These are phyloP conservation scores for Mucor racemosus DNA, from an alignment of 371 early-diverging fungal genomes.

Conservation along the genomic window DNA sequence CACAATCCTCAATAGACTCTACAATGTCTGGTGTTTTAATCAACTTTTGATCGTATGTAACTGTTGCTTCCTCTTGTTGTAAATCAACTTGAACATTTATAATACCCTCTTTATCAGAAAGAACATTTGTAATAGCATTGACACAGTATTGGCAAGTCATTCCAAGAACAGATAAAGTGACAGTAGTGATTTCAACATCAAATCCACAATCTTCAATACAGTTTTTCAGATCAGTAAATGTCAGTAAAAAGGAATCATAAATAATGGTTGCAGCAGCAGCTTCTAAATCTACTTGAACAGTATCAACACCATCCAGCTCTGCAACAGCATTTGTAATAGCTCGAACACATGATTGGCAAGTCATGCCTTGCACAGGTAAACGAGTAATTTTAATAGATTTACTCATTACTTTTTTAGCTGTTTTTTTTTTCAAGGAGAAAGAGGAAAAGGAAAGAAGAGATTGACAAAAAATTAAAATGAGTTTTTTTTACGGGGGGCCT, in stretches of 20 bases:
- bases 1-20: conserved; percentile 48
- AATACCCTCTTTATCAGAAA: conserved; percentile 24
- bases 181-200: conserved; percentile 26
- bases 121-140: conserved; percentile 56
- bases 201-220: conserved; percentile 47
- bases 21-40: conserved; percentile 25
- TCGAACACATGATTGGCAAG: conserved; percentile 66
- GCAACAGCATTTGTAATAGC: conserved; percentile 44
- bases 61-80: conserved; percentile 49
- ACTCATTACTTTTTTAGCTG: background rate
- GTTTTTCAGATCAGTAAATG: conserved; percentile 37
- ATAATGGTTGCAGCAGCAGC: conserved; percentile 40
- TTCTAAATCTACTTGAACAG: conserved; percentile 44
- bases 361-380: conserved; percentile 64
- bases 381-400: conserved; percentile 2
- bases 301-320: conserved; percentile 34
- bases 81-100: conserved; percentile 46
- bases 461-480: background rate
- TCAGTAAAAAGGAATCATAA: conserved; percentile 24
- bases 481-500: conserved; percentile 16
- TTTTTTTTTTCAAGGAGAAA: background rate
- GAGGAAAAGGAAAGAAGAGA: background rate
- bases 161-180: conserved; percentile 64
- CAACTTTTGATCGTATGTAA: conserved; percentile 25
- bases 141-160: conserved; percentile 92